Conservation (phyloP, 163 green algal species). For the Prototheca wickerhamii region DNA sequence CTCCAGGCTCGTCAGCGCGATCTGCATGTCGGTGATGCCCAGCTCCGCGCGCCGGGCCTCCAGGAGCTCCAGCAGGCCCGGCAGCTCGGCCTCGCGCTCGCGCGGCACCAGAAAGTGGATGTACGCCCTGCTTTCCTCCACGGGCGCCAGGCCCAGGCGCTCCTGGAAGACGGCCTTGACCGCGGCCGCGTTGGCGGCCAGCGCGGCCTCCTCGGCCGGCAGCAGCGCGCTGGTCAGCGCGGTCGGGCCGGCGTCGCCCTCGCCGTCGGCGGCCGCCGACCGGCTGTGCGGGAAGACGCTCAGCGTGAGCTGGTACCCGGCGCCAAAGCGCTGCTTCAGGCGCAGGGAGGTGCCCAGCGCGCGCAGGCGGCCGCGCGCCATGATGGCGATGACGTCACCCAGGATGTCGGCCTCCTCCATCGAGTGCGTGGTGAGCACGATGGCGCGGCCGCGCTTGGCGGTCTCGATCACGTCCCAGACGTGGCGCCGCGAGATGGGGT, state of each 20-base stretch:
- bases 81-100: conserved; percentile 32
- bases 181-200: not conserved
- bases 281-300: conserved; percentile 12
- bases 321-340: conserved; percentile 79
- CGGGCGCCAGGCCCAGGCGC: conserved; percentile 41
- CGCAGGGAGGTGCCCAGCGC: conserved; percentile 56
- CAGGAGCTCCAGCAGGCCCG: conserved; percentile 44
- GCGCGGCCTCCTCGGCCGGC: not conserved
- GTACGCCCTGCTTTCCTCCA: conserved; percentile 52
- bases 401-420: conserved; percentile 93
- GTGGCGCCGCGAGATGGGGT: conserved; percentile 51
- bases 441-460: conserved; percentile 57
- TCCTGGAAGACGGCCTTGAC: conserved; percentile 27
- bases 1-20: conserved; percentile 72
- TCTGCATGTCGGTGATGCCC: conserved; percentile 64
- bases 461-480: conserved; percentile 62
- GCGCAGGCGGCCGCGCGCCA: conserved; percentile 65
- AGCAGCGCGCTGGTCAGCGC: not conserved
- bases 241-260: not conserved
- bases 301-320: conserved; percentile 62
- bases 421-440: conserved; percentile 87
- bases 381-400: conserved; percentile 83
- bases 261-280: not conserved
- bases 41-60: conserved; percentile 37
- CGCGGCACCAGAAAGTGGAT: conserved; percentile 44